Evolutionary conservation across 2,329 filamentous ascomycete species (phyloP).

Genomic region (Aspergillus chevalieri): DNA sequence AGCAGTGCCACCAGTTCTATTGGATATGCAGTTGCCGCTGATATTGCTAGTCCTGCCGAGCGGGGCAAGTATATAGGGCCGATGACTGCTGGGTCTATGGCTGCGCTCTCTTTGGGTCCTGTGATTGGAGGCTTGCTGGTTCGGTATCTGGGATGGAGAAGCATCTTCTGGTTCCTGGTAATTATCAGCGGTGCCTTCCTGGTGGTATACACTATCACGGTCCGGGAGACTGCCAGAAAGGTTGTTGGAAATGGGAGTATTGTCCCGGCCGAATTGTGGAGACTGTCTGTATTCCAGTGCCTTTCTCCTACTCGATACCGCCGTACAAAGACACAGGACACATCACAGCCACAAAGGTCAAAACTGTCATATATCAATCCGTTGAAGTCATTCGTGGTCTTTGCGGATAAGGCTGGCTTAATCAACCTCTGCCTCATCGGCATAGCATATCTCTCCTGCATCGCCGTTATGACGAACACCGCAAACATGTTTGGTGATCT

Average conservation of each 20-base stretch:
- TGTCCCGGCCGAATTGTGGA: conserved; percentile 19
- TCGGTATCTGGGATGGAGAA: conserved; percentile 20
- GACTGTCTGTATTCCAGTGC: conserved; percentile 15
- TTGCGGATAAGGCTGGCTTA: conserved; percentile 32
- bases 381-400: conserved; percentile 33
- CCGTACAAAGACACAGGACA: background rate
- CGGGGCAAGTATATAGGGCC: conserved; percentile 26
- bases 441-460: conserved; percentile 30
- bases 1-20: conserved; percentile 23
- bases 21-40: conserved; percentile 26
- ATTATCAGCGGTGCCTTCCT: conserved; percentile 17
- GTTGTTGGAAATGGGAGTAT: conserved; percentile 29
- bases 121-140: conserved; percentile 25
- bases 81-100: conserved; percentile 17
- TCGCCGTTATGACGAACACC: conserved; percentile 34
- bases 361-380: conserved; percentile 42
- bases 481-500: conserved; percentile 33
- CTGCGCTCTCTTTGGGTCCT: conserved; percentile 23
- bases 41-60: conserved; percentile 25
- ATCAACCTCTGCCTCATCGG: conserved; percentile 33
- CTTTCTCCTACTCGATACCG: conserved; percentile 1
- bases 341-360: conserved; percentile 12
- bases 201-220: conserved; percentile 7
- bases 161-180: conserved; percentile 28
- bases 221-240: conserved; percentile 27